Conservation (phyloP, 805 yeast species). For the Starmerella apicola region DNA sequence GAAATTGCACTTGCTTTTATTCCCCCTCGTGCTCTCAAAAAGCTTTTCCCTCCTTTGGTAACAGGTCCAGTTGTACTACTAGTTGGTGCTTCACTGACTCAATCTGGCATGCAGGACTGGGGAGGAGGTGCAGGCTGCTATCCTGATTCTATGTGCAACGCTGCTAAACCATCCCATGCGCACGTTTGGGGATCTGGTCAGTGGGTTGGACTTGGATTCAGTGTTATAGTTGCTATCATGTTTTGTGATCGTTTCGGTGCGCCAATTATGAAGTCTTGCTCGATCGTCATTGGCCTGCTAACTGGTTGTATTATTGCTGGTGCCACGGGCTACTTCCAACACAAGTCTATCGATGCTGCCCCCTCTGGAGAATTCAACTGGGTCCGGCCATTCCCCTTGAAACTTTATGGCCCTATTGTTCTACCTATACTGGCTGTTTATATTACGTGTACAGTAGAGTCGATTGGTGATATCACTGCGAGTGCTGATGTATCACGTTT, state of each 20-base stretch:
- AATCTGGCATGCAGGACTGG: constrained; percentile 71
- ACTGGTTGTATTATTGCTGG: constrained; percentile 90
- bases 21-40: constrained; percentile 61
- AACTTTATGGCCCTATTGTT: constrained; percentile 73
- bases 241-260: constrained; percentile 79
- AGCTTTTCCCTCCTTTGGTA: constrained; percentile 74
- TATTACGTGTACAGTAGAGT: constrained; percentile 77
- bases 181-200: constrained; percentile 77
- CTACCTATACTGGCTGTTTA: constrained; percentile 76
- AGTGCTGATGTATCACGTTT: constrained; percentile 82
- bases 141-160: constrained; percentile 32
- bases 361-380: constrained; percentile 77
- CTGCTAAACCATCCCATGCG: constrained; percentile 38
- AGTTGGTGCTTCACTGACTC: constrained; percentile 61
- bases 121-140: constrained; percentile 63
- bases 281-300: constrained; percentile 72
- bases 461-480: constrained; percentile 90
- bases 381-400: constrained; percentile 71
- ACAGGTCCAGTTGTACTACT: constrained; percentile 87
- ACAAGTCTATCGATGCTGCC: constrained; percentile 46
- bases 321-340: constrained; percentile 70
- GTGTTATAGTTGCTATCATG: constrained; percentile 62
- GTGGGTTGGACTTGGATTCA: constrained; percentile 77
- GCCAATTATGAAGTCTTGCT: constrained; percentile 89
- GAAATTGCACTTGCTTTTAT: constrained; percentile 63